phyloP scores from a whole-genome alignment of 2,329 filamentous ascomycete genomes.

The Coniella vitis region DNA sequence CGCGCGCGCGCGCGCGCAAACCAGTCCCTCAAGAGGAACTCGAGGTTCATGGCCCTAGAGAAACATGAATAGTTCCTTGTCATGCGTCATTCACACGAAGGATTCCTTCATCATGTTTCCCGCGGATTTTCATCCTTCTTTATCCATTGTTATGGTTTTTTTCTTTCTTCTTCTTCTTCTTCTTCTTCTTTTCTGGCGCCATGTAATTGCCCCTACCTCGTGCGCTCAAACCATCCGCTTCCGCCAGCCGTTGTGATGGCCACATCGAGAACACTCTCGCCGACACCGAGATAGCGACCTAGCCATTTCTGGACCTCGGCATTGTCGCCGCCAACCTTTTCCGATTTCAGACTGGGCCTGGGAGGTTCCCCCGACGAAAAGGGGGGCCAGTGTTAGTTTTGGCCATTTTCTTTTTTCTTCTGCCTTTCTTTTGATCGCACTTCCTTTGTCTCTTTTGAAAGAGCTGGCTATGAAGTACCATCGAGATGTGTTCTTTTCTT shows the following conservation, averaged over 20 bases:
- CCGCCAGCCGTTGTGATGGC: constrained; percentile 86
- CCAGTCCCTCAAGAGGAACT: too few relatives aligned
- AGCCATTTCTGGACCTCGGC: constrained; percentile 83
- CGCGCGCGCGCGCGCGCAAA: too few relatives aligned
- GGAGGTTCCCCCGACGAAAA: constrained; percentile 32
- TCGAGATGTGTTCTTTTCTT: neutral
- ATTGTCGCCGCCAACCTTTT: constrained; percentile 71
- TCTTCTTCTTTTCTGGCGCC: too few relatives aligned
- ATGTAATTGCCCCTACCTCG: constrained; percentile 59
- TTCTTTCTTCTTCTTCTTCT: too few relatives aligned
- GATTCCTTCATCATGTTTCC: too few relatives aligned
- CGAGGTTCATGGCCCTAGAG: too few relatives aligned
- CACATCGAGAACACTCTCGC: constrained; percentile 98
- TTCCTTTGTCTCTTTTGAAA: too few relatives aligned
- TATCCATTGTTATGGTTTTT: too few relatives aligned
- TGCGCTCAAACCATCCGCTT: constrained; percentile 87
- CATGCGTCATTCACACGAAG: too few relatives aligned
- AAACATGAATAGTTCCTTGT: too few relatives aligned
- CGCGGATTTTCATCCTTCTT: too few relatives aligned
- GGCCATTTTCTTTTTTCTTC: neutral
- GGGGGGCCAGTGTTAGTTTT: constrained; percentile 39
- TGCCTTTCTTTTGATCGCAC: too few relatives aligned
- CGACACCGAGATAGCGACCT: constrained; percentile 86
- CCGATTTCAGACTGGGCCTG: constrained; percentile 78
- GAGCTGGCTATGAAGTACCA: neutral